These are phyloP conservation scores for Caulochytrium protostelioides DNA, from an alignment of 371 early-diverging fungal genomes.

Conservation along the genomic window DNA sequence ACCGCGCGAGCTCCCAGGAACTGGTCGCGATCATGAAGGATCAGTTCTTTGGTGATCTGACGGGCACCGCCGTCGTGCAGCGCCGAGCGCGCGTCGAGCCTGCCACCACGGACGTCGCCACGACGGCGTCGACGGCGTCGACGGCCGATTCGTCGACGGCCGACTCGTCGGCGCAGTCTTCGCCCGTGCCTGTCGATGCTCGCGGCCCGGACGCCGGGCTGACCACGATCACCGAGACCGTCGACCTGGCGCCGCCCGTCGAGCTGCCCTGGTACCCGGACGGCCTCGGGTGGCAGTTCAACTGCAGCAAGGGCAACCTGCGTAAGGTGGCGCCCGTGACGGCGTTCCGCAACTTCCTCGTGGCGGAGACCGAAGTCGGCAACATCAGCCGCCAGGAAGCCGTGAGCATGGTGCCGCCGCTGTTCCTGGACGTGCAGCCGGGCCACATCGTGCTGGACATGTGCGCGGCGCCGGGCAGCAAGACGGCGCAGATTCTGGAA, in stretches of 20 bases:
- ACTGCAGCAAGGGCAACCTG: constrained; percentile 41
- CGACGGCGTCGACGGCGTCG: background rate
- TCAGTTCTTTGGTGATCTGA: constrained; percentile 15
- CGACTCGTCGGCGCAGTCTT: too few relatives aligned
- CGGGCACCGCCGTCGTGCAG: background rate
- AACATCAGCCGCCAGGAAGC: constrained; percentile 93
- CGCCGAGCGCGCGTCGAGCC: background rate
- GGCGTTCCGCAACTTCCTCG: constrained; percentile 77
- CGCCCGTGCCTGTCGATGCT: background rate
- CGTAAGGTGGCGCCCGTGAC: constrained; percentile 45
- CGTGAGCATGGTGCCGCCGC: constrained; percentile 95
- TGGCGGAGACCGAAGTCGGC: constrained; percentile 84
- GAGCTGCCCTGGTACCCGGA: constrained; percentile 52
- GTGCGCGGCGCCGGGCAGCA: constrained; percentile 48
- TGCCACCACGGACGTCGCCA: background rate
- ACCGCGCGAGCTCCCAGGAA: constrained; percentile 32
- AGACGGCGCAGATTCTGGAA: constrained; percentile 66
- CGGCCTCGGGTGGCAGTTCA: constrained; percentile 66
- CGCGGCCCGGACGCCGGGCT: background rate
- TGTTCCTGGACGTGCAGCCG: constrained; percentile 79
- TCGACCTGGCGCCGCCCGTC: background rate
- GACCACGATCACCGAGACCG: background rate
- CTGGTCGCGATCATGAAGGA: constrained; percentile 16
- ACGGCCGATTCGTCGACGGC: too few relatives aligned
- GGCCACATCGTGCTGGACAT: constrained; percentile 27